Evolutionary conservation across 345 rosid genomes (phyloP).

Genomic region (Noccaea bulbosa): DNA sequence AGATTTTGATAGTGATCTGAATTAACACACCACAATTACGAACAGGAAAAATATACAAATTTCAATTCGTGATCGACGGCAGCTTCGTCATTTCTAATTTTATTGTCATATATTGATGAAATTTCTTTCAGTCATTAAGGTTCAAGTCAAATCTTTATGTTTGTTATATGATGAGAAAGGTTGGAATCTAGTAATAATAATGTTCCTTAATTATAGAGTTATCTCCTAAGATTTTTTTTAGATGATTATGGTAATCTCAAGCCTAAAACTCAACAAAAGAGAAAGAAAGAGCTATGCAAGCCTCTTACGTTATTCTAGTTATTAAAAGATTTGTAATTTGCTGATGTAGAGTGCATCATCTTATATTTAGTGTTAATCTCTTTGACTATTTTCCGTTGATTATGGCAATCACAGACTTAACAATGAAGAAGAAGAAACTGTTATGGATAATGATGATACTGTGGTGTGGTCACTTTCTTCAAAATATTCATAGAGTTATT

Average conservation of each 20-base stretch:
- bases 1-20: not conserved
- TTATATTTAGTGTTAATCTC: not conserved
- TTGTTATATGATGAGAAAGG: slow-evolving; percentile 6
- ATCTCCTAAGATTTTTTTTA: not conserved
- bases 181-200: not conserved
- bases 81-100: slow-evolving; percentile 14
- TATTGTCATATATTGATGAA: not conserved
- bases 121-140: not conserved
- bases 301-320: not conserved
- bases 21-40: not conserved
- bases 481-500: not conserved
- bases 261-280: not conserved
- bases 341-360: not conserved
- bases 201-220: not conserved
- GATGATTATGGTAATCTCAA: not conserved
- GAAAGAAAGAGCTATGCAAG: not conserved
- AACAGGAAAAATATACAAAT: no score
- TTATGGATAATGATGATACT: not conserved
- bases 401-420: not conserved
- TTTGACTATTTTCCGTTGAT: not conserved
- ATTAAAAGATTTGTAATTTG: not conserved
- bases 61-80: not conserved
- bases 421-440: not conserved
- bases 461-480: not conserved
- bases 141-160: not conserved